Conservation (phyloP, 2,329 filamentous ascomycete genomes). For the Fusarium dimerum region DNA sequence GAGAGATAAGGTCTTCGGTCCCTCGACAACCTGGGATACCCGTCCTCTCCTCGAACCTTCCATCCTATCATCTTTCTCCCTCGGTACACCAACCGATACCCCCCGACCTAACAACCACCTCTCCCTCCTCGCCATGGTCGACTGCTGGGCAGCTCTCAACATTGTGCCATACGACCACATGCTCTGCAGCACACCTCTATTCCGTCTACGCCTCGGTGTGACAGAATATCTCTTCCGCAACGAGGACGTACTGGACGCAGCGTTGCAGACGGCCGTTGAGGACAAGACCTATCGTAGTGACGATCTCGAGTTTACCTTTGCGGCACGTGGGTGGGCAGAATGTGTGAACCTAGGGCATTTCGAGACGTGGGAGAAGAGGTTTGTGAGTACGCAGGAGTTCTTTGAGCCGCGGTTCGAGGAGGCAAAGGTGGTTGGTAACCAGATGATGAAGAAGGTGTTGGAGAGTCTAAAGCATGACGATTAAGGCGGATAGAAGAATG, state of each 20-base stretch:
- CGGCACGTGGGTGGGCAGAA: slow-evolving; percentile 92
- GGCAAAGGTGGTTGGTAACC: slow-evolving; percentile 84
- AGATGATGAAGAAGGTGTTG: slow-evolving; percentile 95
- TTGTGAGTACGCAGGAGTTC: slow-evolving; percentile 86
- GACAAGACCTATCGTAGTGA: slow-evolving; percentile 93
- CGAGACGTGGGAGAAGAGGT: slow-evolving; percentile 88
- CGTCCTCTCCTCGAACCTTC: slow-evolving; percentile 77
- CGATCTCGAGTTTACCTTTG: slow-evolving; percentile 97
- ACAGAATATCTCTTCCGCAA: slow-evolving; percentile 94
- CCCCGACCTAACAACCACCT: slow-evolving; percentile 88
- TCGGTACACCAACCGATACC: slow-evolving; percentile 67
- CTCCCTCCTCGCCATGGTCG: slow-evolving; percentile 91
- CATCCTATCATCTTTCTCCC: slow-evolving; percentile 83
- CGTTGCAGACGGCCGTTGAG: slow-evolving; percentile 80
- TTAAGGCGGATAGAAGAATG: slow-evolving; percentile 3
- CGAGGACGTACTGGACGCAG: slow-evolving; percentile 76
- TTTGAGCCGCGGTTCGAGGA: slow-evolving; percentile 89
- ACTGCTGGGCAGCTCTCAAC: slow-evolving; percentile 92
- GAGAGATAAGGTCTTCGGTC: slow-evolving; percentile 75
- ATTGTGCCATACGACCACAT: slow-evolving; percentile 99
- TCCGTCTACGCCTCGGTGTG: slow-evolving; percentile 95
- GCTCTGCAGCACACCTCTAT: slow-evolving; percentile 97
- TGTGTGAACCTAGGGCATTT: slow-evolving; percentile 91
- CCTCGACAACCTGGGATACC: slow-evolving; percentile 59
- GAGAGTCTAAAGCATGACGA: slow-evolving; percentile 64